phyloP scores from a whole-genome alignment of 441 rosid species.

The Gossypium schwendimanii region DNA sequence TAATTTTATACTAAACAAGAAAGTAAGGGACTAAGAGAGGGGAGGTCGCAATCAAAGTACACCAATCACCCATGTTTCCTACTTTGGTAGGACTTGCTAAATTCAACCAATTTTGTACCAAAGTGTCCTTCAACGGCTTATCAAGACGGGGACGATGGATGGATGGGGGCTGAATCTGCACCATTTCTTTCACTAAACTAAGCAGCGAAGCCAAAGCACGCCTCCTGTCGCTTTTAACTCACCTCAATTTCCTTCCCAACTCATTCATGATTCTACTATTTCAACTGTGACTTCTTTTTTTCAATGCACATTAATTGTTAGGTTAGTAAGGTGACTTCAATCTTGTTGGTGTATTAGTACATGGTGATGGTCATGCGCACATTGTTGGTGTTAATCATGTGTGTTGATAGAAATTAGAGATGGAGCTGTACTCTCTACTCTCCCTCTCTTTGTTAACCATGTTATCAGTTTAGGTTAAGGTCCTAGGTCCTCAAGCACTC shows the following conservation, averaged over 20 bases:
- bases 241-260: neutral
- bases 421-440: neutral
- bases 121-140: neutral
- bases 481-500: too few relatives aligned
- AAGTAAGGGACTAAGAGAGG: neutral
- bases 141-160: neutral
- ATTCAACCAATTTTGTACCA: neutral
- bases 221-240: neutral
- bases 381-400: neutral
- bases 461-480: too few relatives aligned
- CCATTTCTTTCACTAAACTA: neutral
- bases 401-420: neutral
- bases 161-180: constrained; percentile 16
- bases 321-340: neutral
- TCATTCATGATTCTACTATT: neutral
- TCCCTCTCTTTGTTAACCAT: neutral
- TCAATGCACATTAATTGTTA: neutral
- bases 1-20: neutral
- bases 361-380: neutral
- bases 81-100: constrained; percentile 4
- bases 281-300: neutral
- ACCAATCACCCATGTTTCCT: neutral
- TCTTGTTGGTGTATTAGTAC: too few relatives aligned
- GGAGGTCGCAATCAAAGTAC: neutral
- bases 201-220: neutral